Evolutionary conservation across 1,284 basidiomycete genomes (phyloP).

Genomic region (Anthracocystis panici-leucophaei): DNA sequence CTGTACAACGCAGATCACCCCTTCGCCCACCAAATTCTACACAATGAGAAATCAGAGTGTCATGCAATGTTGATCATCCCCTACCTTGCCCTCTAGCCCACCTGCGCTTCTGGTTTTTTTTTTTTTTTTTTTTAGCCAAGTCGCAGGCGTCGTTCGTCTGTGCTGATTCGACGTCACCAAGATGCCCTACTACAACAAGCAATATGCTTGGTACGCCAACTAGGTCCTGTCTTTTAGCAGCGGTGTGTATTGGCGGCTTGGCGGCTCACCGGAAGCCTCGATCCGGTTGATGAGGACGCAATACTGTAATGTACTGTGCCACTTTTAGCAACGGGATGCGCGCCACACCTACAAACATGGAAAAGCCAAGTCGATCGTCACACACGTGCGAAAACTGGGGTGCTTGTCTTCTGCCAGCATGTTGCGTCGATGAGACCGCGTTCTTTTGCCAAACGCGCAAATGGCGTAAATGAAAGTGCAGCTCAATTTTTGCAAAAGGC

Average conservation of each 20-base stretch:
- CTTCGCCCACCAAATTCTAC: neutral
- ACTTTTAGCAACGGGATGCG: neutral
- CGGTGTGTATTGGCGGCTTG: neutral
- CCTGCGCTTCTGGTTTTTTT: neutral
- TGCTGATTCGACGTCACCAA: too few relatives aligned
- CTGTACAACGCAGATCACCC: constrained; percentile 7
- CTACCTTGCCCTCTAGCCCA: neutral
- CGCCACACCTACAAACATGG: too few relatives aligned
- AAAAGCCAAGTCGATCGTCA: neutral
- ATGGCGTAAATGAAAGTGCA: constrained; percentile 24
- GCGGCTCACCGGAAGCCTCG: neutral
- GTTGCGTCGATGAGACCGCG: neutral
- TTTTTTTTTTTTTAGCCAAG: too few relatives aligned
- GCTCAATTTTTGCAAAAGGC: neutral
- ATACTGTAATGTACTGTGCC: too few relatives aligned
- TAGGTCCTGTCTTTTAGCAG: neutral
- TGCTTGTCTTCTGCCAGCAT: neutral
- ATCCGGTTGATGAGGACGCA: neutral
- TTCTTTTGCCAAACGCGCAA: neutral
- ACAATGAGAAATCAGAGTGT: too few relatives aligned
- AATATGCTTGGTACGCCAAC: neutral
- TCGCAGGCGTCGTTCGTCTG: too few relatives aligned
- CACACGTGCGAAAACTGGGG: constrained; percentile 1
- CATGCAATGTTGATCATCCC: constrained; percentile 4
- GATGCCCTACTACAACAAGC: too few relatives aligned